Conservation (phyloP, 306 rosid species). For the Styphnolobium japonicum region DNA sequence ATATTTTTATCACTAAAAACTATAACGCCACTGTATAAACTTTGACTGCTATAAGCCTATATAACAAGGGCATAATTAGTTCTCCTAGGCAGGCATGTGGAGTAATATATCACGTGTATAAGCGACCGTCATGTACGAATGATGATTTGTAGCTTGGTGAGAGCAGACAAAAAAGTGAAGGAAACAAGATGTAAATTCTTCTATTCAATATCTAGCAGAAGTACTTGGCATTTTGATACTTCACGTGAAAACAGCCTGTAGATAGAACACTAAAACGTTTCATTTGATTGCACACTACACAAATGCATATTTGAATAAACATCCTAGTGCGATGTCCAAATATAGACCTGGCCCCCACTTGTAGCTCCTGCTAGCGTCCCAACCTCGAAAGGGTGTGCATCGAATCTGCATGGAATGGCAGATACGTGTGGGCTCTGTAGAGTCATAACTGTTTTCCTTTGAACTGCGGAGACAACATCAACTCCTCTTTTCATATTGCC, state of each 20-base stretch:
- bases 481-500: conserved; percentile 87
- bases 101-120: not conserved
- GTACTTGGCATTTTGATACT: not conserved
- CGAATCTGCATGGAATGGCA: conserved; percentile 87
- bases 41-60: not conserved
- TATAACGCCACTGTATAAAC: not conserved
- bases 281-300: not conserved
- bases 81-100: too few relatives aligned
- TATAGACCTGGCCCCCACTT: conserved; percentile 49
- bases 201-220: not conserved
- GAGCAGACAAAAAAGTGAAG: not conserved
- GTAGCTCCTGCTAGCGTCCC: conserved; percentile 55
- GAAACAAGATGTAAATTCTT: not conserved
- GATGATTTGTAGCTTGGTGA: not conserved
- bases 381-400: conserved; percentile 47
- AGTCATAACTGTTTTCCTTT: conserved; percentile 37
- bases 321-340: conserved; percentile 42
- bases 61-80: too few relatives aligned
- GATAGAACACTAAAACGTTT: not conserved
- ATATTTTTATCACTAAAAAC: not conserved
- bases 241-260: not conserved
- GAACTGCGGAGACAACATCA: conserved; percentile 61
- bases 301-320: not conserved
- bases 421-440: conserved; percentile 63
- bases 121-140: not conserved